phyloP scores from a whole-genome alignment of 768 basidiomycete species.

The Leccinum longicurvipes region DNA sequence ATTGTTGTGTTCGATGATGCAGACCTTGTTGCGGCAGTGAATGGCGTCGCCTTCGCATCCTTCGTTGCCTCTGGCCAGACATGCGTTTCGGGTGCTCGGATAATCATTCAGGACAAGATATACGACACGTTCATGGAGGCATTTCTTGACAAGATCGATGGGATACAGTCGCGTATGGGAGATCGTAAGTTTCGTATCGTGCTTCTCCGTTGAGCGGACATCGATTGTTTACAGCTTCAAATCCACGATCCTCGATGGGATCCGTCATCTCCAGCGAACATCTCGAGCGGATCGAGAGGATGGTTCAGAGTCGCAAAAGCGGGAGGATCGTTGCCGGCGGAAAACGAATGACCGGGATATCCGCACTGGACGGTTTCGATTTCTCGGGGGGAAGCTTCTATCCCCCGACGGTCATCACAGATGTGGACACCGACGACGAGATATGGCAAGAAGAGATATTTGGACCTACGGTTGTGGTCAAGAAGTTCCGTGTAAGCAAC shows the following conservation, averaged over 20 bases:
- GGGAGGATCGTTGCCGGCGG: conserved; percentile 64
- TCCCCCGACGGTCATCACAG: conserved; percentile 71
- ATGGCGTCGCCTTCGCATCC: conserved; percentile 79
- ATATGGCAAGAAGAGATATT: conserved; percentile 85
- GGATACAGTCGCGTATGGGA: conserved; percentile 70
- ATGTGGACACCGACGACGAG: conserved; percentile 53
- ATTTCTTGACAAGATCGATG: conserved; percentile 60
- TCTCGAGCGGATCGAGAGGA: conserved; percentile 58
- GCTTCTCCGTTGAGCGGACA: background rate
- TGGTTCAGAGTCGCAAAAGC: conserved; percentile 45
- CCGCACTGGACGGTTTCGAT: conserved; percentile 67
- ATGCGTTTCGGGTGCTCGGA: conserved; percentile 87
- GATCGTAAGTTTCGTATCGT: conserved; percentile 51
- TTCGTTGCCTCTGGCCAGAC: conserved; percentile 90
- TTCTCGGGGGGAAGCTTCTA: conserved; percentile 73
- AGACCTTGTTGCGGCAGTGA: conserved; percentile 69
- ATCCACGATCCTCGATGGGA: conserved; percentile 74
- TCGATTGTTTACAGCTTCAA: conserved; percentile 47
- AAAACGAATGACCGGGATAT: conserved; percentile 55
- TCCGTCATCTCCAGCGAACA: conserved; percentile 68
- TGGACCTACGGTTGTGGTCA: conserved; percentile 78
- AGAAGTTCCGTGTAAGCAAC: conserved; percentile 45
- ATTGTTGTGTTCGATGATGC: conserved; percentile 79
- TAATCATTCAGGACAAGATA: conserved; percentile 66
- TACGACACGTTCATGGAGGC: conserved; percentile 64